These are phyloP conservation scores for Staphylotrichum longicolle DNA, from an alignment of 495 filamentous ascomycete genomes.

Conservation along the genomic window DNA sequence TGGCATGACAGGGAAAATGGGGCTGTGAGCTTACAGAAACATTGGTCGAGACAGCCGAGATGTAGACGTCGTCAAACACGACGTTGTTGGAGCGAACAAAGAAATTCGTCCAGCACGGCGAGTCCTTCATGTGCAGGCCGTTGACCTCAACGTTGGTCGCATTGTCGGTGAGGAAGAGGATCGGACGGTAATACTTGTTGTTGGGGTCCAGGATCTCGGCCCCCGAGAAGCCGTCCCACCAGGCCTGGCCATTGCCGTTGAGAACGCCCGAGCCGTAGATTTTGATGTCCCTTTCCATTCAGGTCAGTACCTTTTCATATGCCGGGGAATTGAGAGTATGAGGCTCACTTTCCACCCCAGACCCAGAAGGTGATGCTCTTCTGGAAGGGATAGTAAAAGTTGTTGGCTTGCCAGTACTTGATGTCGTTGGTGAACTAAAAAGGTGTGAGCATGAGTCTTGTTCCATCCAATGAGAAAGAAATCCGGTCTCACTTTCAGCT, in stretches of 20 bases:
- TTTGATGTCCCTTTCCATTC: constrained; percentile 42
- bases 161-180: constrained; percentile 57
- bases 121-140: constrained; percentile 56
- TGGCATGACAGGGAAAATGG: not conserved
- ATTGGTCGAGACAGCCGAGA: constrained; percentile 55
- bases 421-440: constrained; percentile 55
- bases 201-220: constrained; percentile 44
- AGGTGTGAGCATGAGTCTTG: not conserved
- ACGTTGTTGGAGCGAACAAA: constrained; percentile 51
- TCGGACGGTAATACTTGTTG: constrained; percentile 54
- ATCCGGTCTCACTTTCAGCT: constrained; percentile 38
- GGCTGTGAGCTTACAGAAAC: constrained; percentile 28
- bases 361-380: constrained; percentile 61
- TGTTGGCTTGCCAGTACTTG: constrained; percentile 56
- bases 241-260: constrained; percentile 54
- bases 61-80: constrained; percentile 51
- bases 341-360: constrained; percentile 49
- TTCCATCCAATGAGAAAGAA: not conserved
- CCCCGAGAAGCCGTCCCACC: constrained; percentile 39
- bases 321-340: too few relatives aligned
- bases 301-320: not conserved
- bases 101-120: constrained; percentile 60
- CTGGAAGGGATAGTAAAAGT: constrained; percentile 57
- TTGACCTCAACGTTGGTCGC: constrained; percentile 54
- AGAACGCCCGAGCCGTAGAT: constrained; percentile 54